phyloP scores from a whole-genome alignment of 441 rosid species.

The Pelargonium cotyledonis region DNA sequence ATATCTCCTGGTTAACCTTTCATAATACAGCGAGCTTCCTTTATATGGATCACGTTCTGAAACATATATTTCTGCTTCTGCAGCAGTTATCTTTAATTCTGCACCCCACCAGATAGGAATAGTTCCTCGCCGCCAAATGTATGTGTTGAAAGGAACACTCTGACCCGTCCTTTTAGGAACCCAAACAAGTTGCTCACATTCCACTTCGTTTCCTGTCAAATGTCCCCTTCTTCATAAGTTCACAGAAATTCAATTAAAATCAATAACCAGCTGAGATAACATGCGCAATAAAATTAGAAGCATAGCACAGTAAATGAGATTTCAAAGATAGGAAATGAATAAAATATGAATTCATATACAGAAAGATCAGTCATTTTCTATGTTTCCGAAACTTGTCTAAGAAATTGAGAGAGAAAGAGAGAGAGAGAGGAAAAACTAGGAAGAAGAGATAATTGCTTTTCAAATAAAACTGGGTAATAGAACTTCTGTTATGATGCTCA shows the following conservation, averaged over 20 bases:
- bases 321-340: too few relatives aligned
- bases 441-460: too few relatives aligned
- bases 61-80: slow-evolving; percentile 96
- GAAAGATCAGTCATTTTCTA: too few relatives aligned
- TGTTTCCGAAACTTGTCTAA: too few relatives aligned
- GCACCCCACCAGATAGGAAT: slow-evolving; percentile 99
- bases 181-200: slow-evolving; percentile 98
- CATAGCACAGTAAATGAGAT: too few relatives aligned
- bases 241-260: slow-evolving; percentile 25
- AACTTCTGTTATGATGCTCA: too few relatives aligned
- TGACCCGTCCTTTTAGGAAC: slow-evolving; percentile 68
- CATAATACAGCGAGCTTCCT: slow-evolving; percentile 81
- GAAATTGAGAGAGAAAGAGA: too few relatives aligned
- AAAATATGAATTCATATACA: too few relatives aligned
- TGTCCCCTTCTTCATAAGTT: slow-evolving; percentile 28
- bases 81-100: slow-evolving; percentile 80
- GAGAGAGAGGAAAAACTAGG: too few relatives aligned
- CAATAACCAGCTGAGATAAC: neutral
- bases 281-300: too few relatives aligned
- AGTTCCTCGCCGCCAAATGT: slow-evolving; percentile 94
- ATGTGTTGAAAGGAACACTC: slow-evolving; percentile 78
- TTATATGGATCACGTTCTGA: slow-evolving; percentile 78
- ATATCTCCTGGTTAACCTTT: slow-evolving; percentile 79
- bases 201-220: slow-evolving; percentile 92
- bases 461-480: too few relatives aligned